Evolutionary conservation across 2,329 filamentous ascomycete genomes (phyloP).

Genomic region (Plenodomus lindquistii): DNA sequence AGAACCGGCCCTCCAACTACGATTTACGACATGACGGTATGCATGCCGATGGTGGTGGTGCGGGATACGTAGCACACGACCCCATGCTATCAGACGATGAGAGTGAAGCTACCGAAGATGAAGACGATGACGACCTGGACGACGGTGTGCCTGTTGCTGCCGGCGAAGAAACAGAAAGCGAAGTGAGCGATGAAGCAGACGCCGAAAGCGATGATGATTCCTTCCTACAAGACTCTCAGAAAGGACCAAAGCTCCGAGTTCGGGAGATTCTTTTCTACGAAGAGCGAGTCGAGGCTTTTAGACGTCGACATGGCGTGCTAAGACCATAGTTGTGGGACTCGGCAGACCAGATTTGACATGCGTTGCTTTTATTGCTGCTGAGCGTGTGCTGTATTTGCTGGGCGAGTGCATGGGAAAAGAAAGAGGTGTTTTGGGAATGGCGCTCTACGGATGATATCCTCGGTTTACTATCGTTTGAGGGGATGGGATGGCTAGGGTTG

Average conservation of each 20-base stretch:
- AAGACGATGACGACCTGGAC: conserved; percentile 56
- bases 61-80: conserved; percentile 33
- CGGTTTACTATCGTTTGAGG: conserved; percentile 9
- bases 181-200: conserved; percentile 42
- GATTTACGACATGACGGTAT: conserved; percentile 39
- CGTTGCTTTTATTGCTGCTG: conserved; percentile 6
- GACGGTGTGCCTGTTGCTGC: conserved; percentile 56
- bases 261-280: conserved; percentile 84
- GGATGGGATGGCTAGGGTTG: not conserved
- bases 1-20: conserved; percentile 58
- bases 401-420: conserved; percentile 4
- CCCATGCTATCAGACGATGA: conserved; percentile 42
- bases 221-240: conserved; percentile 53
- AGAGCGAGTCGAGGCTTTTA: conserved; percentile 76
- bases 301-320: conserved; percentile 63
- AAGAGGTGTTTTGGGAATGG: conserved; percentile 9
- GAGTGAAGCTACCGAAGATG: conserved; percentile 48
- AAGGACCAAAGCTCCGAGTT: conserved; percentile 62
- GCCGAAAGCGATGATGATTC: conserved; percentile 57
- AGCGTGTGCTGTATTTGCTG: not conserved
- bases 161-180: conserved; percentile 40
- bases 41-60: conserved; percentile 25
- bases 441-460: conserved; percentile 20
- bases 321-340: conserved; percentile 26
- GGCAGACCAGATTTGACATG: not conserved